These are phyloP conservation scores for Dendrobium nobile DNA, from an alignment of 106 monocot species.

Conservation along the genomic window DNA sequence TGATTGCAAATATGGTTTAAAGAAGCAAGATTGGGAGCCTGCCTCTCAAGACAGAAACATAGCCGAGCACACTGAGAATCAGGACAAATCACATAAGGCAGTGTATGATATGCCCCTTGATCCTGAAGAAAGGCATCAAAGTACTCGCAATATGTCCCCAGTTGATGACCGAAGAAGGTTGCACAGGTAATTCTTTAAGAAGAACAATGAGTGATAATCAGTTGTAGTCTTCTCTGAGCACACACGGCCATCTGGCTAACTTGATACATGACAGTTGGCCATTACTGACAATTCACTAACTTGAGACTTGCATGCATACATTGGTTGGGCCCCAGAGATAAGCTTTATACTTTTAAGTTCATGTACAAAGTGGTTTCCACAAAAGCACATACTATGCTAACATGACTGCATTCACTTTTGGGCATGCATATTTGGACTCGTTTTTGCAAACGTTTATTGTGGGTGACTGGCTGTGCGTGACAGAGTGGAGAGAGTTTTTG, in stretches of 20 bases:
- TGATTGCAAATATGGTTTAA: slow-evolving; percentile 6
- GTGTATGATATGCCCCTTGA: slow-evolving; percentile 19
- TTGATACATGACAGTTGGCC: neutral
- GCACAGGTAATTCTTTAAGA: slow-evolving; percentile 28
- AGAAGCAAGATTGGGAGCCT: slow-evolving; percentile 9
- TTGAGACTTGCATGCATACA: neutral
- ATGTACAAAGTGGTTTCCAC: neutral
- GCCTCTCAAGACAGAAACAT: neutral
- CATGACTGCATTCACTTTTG: neutral
- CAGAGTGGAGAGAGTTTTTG: neutral
- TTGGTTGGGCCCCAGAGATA: neutral
- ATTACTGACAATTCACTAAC: neutral
- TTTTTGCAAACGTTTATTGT: neutral
- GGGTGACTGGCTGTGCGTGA: neutral
- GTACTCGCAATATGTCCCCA: slow-evolving; percentile 33
- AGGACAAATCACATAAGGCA: slow-evolving; percentile 5
- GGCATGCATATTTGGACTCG: neutral
- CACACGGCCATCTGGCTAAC: neutral
- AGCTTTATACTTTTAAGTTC: neutral
- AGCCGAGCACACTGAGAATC: slow-evolving; percentile 4
- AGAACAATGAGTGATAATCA: neutral
- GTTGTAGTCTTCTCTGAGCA: neutral
- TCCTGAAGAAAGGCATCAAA: slow-evolving; percentile 16
- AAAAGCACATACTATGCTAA: neutral
- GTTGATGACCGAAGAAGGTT: slow-evolving; percentile 26